These are phyloP conservation scores for Arachnopeziza araneosa DNA, from an alignment of 2,329 filamentous ascomycete species.

Conservation along the genomic window DNA sequence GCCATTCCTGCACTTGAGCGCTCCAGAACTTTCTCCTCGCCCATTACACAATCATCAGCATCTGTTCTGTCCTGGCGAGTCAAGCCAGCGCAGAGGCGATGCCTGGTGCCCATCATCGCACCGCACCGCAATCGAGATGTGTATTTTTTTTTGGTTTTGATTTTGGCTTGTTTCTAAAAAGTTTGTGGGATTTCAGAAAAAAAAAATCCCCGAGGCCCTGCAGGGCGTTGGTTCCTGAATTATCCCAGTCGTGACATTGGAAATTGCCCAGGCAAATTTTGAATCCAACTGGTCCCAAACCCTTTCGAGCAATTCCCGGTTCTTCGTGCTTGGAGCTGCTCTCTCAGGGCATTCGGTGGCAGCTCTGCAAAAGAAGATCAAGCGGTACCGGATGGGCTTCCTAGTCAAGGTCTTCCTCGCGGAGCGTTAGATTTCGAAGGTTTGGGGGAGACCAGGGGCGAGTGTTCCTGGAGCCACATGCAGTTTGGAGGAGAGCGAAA, in stretches of 20 bases:
- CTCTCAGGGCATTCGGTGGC: background rate
- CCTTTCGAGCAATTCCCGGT: background rate
- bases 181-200: background rate
- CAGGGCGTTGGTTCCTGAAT: background rate
- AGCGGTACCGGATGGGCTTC: background rate
- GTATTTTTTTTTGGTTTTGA: too few species aligned
- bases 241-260: background rate
- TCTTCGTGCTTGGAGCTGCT: background rate
- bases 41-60: background rate
- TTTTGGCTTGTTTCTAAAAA: background rate
- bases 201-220: background rate
- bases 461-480: background rate
- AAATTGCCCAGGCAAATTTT: background rate
- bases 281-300: background rate
- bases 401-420: background rate
- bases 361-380: background rate
- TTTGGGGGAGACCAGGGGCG: background rate
- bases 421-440: constrained; percentile 3
- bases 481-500: background rate
- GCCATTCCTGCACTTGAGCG: background rate
- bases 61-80: background rate
- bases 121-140: too few species aligned
- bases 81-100: background rate
- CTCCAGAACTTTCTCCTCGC: background rate
- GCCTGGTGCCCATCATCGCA: background rate